Evolutionary conservation across 1,284 basidiomycete species (phyloP).

Genomic region (Sanghuangporus baumii): DNA sequence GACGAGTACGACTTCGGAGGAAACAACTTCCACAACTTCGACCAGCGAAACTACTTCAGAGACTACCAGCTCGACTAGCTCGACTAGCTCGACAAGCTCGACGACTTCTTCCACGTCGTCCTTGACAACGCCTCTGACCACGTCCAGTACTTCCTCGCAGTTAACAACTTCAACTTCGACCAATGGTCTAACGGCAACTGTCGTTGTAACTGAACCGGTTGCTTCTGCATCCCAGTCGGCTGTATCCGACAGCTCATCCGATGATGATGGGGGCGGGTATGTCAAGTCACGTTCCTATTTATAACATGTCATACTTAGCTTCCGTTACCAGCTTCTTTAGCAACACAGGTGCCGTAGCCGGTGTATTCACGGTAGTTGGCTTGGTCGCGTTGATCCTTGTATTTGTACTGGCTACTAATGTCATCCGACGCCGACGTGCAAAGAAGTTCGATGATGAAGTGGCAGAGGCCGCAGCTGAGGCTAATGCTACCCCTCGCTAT

Average conservation of each 20-base stretch:
- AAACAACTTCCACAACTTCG: background rate
- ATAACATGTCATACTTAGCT: background rate
- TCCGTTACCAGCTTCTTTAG: slow-evolving; percentile 50
- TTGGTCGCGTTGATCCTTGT: slow-evolving; percentile 46
- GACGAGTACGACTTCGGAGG: background rate
- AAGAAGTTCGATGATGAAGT: slow-evolving; percentile 63
- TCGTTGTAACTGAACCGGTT: slow-evolving; percentile 15
- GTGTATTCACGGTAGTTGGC: slow-evolving; percentile 63
- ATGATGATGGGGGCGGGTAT: background rate
- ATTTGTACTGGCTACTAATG: slow-evolving; percentile 46
- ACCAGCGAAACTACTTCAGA: background rate
- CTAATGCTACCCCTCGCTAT: slow-evolving; percentile 42
- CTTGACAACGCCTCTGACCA: background rate
- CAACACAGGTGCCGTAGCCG: slow-evolving; percentile 67
- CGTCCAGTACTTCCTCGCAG: background rate
- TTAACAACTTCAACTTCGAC: slow-evolving; percentile 14
- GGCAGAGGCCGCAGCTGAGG: slow-evolving; percentile 55
- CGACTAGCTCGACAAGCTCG: background rate
- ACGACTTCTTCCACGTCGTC: background rate
- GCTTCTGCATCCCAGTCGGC: slow-evolving; percentile 11
- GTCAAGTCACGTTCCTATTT: background rate
- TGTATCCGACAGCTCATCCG: background rate
- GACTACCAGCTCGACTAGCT: background rate
- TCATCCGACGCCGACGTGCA: slow-evolving; percentile 56
- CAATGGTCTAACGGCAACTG: slow-evolving; percentile 10